Evolutionary conservation across 1,139 yeast species (phyloP).

Genomic region (Candida sanyaensis): DNA sequence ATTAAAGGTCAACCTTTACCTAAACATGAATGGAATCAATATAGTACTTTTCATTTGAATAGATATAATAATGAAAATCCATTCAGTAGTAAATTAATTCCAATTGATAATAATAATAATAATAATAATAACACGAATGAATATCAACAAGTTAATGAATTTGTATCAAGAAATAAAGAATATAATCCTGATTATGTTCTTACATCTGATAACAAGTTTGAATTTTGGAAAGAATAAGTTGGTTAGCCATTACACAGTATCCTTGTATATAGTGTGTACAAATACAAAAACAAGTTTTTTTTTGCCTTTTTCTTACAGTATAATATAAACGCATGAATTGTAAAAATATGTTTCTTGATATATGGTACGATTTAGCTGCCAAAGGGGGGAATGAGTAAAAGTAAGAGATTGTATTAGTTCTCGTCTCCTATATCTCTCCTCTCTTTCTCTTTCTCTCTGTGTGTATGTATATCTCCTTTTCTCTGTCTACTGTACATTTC

Average conservation of each 20-base stretch:
- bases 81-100: slow-evolving; percentile 26
- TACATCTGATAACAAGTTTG: slow-evolving; percentile 16
- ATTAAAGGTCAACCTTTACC: slow-evolving; percentile 35
- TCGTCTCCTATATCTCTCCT: too few species aligned
- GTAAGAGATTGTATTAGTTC: too few species aligned
- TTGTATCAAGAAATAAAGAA: background rate
- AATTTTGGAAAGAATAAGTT: slow-evolving; percentile 17
- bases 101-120: background rate
- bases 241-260: too few species aligned
- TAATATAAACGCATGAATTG: too few species aligned
- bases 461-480: too few species aligned
- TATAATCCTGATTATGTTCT: slow-evolving; percentile 15
- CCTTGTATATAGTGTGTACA: background rate
- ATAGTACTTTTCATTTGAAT: slow-evolving; percentile 29
- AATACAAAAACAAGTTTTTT: too few species aligned
- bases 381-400: too few species aligned
- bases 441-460: too few species aligned
- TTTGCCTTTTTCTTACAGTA: too few species aligned
- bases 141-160: background rate
- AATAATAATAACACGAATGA: background rate
- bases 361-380: background rate
- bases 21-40: slow-evolving; percentile 28
- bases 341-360: too few species aligned
- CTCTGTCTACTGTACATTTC: too few species aligned
- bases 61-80: slow-evolving; percentile 25